phyloP scores from a whole-genome alignment of 75 land plant species.

The Sequoia sempervirens region DNA sequence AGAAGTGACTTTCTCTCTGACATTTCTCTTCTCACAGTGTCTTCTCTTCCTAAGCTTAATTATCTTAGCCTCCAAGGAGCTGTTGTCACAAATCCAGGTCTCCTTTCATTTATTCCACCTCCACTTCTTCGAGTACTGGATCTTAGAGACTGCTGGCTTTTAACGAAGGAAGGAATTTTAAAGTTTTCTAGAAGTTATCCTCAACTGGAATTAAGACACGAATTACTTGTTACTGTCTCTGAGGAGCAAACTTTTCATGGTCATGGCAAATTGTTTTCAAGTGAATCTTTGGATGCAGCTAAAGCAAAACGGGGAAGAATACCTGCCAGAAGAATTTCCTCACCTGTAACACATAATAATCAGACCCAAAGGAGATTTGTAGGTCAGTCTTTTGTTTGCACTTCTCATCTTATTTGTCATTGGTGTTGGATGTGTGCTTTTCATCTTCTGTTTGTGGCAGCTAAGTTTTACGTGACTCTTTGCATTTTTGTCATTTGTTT shows the following conservation, averaged over 20 bases:
- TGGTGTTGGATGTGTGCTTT: neutral
- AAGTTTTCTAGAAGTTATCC: constrained; percentile 45
- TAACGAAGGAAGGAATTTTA: constrained; percentile 44
- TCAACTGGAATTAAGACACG: constrained; percentile 15
- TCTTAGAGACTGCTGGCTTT: constrained; percentile 84
- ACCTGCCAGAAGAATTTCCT: constrained; percentile 6
- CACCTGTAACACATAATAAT: constrained; percentile 8
- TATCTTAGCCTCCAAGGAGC: constrained; percentile 55
- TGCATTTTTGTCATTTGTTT: constrained; percentile 1
- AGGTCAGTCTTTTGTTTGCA: neutral
- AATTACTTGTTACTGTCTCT: too few relatives aligned
- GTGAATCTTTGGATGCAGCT: neutral
- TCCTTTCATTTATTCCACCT: constrained; percentile 57
- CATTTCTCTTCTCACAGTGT: constrained; percentile 35
- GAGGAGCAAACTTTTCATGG: too few relatives aligned
- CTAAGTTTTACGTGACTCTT: neutral
- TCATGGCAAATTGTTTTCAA: neutral
- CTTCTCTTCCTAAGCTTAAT: constrained; percentile 49
- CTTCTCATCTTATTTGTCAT: neutral
- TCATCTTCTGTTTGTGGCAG: neutral
- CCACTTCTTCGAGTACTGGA: constrained; percentile 45
- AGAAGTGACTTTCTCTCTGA: constrained; percentile 60
- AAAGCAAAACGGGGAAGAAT: neutral
- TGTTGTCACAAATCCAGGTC: constrained; percentile 56
- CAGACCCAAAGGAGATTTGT: constrained; percentile 13